Evolutionary conservation across 768 basidiomycete species (phyloP), one percentile per base, ranked within the genome.

Genomic region (Xerocomus spinulosus): DNA sequence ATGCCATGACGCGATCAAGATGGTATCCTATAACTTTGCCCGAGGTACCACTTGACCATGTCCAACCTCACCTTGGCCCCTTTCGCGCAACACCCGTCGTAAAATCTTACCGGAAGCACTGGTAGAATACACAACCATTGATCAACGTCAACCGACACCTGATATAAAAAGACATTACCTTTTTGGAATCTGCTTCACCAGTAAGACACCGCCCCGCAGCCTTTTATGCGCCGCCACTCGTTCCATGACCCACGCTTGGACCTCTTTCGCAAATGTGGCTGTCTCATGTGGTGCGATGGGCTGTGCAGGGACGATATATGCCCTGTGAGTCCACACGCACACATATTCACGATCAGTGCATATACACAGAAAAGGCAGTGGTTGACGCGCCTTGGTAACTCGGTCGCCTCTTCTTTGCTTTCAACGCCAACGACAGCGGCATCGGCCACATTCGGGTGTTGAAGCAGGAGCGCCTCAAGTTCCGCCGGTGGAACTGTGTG

Each of bases 81-180:
- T 67, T 4, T 83, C 86, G 10, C 88, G 76, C 35, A 94, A 70
- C 53, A 91, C 79, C 21, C 87, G 78, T 37, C 91, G 76, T 26
- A 94, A 66, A 58, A 96, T 96, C 68, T 95, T 94, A 3, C 92
- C 92, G 44, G 89, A 79, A 26, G 90, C 82, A 55, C 89, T 92
- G 51, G 21, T n/a, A n/a, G n/a, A n/a, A n/a, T n/a, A 13, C 44
- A 30, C 15, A 28, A 8, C 10, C 39, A 6, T 14, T 10, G 25
- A 25, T 17, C 12, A 50, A 25, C 14, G 15, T 20, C 12, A 32
- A 8, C 30, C 20, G 9, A 10, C 25, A 44, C 18, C 13, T n/a
- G n/a, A n/a, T n/a, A n/a, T n/a, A 44, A 34, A 28, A 7, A 12
- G 12, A 21, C 10, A 10, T 2, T 8, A 62, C 67, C 67, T 67